Conservation (phyloP, 768 basidiomycete species). For the Hericium rajendrae region DNA sequence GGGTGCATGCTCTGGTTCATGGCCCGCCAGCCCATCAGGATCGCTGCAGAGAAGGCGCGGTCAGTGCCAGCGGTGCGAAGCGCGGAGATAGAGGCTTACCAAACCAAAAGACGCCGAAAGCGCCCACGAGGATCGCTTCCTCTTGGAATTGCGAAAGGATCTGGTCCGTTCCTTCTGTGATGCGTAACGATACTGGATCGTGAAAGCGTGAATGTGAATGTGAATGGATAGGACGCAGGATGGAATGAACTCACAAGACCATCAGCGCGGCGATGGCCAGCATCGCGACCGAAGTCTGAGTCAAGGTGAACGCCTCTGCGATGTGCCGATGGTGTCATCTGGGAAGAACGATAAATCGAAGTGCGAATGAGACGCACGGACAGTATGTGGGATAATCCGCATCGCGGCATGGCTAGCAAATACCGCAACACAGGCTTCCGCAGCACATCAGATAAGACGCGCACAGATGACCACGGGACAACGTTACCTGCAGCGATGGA, state of each 20-base stretch:
- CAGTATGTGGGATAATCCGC: neutral
- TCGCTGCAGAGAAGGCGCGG: slow-evolving; percentile 28
- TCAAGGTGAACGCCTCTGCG: slow-evolving; percentile 22
- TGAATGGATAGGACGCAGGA: neutral
- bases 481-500: neutral
- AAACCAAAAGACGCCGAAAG: slow-evolving; percentile 68
- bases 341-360: neutral
- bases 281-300: slow-evolving; percentile 66
- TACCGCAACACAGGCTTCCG: neutral
- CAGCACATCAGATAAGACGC: neutral
- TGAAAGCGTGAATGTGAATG: neutral
- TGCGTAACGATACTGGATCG: slow-evolving; percentile 53
- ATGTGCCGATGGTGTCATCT: neutral
- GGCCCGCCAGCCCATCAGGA: slow-evolving; percentile 34
- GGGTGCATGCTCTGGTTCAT: slow-evolving; percentile 12
- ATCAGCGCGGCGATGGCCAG: slow-evolving; percentile 57
- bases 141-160: slow-evolving; percentile 63
- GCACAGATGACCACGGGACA: neutral
- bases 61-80: neutral
- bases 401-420: neutral
- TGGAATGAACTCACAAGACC: slow-evolving; percentile 42
- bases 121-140: slow-evolving; percentile 61
- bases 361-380: neutral
- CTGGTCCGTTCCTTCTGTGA: slow-evolving; percentile 49
- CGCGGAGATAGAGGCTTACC: slow-evolving; percentile 35